Percentiles rank a stretch among this genome's conserved stretches.
phyloP scores from a whole-genome alignment of 352 stramenopile genomes.

The Phytophthora hybrid region DNA sequence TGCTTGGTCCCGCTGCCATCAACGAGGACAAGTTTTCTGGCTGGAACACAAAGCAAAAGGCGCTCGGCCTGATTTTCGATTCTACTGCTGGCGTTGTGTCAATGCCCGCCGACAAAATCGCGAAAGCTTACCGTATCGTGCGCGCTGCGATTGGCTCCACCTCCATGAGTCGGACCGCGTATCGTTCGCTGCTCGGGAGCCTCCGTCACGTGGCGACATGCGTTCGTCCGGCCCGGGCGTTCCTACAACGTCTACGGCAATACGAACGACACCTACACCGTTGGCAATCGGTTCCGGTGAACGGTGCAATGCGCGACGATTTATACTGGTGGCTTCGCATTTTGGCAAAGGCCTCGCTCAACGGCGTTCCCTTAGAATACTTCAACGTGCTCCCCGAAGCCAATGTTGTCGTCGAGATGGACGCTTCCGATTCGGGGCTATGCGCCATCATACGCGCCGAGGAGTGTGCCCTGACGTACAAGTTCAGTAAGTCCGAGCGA shows the following conservation, averaged over 20 bases:
- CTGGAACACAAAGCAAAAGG: conserved; percentile 14
- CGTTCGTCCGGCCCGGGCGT: conserved; percentile 14
- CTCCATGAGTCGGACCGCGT: conserved; percentile 2
- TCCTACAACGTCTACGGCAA: conserved; percentile 23
- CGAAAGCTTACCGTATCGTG: neutral
- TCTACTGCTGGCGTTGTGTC: neutral
- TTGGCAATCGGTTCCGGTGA: neutral
- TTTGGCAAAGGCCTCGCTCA: conserved; percentile 1
- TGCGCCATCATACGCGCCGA: conserved; percentile 14
- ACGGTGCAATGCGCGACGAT: conserved; percentile 9
- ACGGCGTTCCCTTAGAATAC: conserved; percentile 17
- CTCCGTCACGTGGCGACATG: conserved; percentile 36
- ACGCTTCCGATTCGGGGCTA: conserved; percentile 22
- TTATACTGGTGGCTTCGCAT: conserved; percentile 33
- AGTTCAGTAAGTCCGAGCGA: neutral
- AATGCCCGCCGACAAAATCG: too few relatives aligned
- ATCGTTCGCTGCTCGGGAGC: conserved; percentile 18
- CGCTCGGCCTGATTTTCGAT: conserved; percentile 25
- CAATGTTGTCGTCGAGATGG: conserved; percentile 21
- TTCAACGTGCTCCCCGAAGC: conserved; percentile 9
- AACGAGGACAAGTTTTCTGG: conserved; percentile 35
- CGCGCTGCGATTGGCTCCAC: neutral
- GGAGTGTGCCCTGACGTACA: neutral
- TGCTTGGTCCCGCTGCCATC: conserved; percentile 9
- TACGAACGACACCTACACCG: conserved; percentile 8